Base-by-base conservation (phyloP, 1,284 basidiomycete species). In the Quambalaria eucalypti region DNA sequence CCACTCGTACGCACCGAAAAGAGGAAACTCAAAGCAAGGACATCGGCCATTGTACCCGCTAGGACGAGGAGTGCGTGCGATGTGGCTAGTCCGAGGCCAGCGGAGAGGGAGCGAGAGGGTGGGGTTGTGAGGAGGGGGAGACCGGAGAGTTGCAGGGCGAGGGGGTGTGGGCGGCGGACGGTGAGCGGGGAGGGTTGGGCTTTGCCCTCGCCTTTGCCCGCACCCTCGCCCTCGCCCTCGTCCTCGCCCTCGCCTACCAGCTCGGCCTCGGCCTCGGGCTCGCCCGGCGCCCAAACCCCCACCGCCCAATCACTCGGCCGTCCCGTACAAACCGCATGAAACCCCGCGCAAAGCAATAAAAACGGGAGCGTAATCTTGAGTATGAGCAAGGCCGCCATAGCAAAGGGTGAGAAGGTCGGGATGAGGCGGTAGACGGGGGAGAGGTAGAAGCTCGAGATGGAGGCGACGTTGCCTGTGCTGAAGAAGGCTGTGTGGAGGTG, bases 401-500 rank as follows among this genome's bases (percentile, higher is more conserved):
- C 80, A 76, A 90, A 91, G 0, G 90, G 89, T 61, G 82, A 86
- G 76, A 91, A 92, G 55, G 90, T 81, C 0, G 89, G 87, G 55
- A 91, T 85, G 12, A 92, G 80, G 3, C 90, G 85, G 69, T 90
- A 92, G 8, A 92, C 89, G 0, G 89, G 89, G 46, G 87, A 88
- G 10, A 91, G 80, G 74, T 91, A 92, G 77, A 92, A 92, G 12
- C 66, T 87, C 82, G 87, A 87, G 68, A 90, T 87, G 2, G 87
- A 89, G n/a, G 87, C 87, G 47, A 90, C 85, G 68, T 87, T 90
- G 65, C 39, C 64, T 29, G 84, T 88, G 10, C 88, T 89, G 69
- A 90, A 90, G 77, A 91, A 91, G 2, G 85, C 88, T 48, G 88
- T 82, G 67, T 92, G 88, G 2, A 90, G 84, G 67, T 90, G 88